Conservation (phyloP, 1,139 yeast genomes). For the Yamadazyma membranifaciens region DNA sequence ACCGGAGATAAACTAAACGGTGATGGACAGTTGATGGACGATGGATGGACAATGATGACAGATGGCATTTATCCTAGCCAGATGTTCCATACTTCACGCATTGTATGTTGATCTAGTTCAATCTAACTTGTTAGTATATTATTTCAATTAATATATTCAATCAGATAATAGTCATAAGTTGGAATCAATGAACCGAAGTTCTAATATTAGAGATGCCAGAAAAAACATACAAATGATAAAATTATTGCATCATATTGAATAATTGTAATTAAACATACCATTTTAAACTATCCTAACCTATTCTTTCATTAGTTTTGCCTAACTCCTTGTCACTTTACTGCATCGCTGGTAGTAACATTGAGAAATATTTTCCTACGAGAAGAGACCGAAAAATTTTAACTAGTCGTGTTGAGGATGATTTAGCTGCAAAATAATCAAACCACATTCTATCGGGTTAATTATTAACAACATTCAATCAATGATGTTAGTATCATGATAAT, state of each 20-base stretch:
- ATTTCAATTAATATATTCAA: conserved; percentile 10
- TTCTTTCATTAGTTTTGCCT: too few species aligned
- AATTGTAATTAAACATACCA: conserved; percentile 2
- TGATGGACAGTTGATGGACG: too few species aligned
- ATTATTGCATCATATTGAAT: conserved; percentile 13
- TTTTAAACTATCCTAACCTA: neutral
- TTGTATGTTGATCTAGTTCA: neutral
- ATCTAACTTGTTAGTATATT: conserved; percentile 4
- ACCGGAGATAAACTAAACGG: too few species aligned
- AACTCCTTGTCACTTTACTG: too few species aligned
- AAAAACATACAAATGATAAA: conserved; percentile 44
- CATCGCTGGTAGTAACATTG: too few species aligned
- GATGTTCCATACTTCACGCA: too few species aligned
- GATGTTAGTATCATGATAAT: too few species aligned
- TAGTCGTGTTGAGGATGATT: conserved; percentile 6
- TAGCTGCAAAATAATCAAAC: conserved; percentile 8
- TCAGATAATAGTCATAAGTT: conserved; percentile 35
- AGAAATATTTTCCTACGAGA: neutral
- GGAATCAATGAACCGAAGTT: conserved; percentile 58
- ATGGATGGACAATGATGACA: too few species aligned
- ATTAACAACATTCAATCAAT: too few species aligned
- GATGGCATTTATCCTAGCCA: neutral
- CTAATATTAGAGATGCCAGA: conserved; percentile 78
- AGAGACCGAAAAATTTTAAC: conserved; percentile 1
- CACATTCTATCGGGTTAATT: too few species aligned